Evolutionary conservation across 1,139 yeast species (phyloP).

Genomic region (Schizosaccharomyces versatilis): DNA sequence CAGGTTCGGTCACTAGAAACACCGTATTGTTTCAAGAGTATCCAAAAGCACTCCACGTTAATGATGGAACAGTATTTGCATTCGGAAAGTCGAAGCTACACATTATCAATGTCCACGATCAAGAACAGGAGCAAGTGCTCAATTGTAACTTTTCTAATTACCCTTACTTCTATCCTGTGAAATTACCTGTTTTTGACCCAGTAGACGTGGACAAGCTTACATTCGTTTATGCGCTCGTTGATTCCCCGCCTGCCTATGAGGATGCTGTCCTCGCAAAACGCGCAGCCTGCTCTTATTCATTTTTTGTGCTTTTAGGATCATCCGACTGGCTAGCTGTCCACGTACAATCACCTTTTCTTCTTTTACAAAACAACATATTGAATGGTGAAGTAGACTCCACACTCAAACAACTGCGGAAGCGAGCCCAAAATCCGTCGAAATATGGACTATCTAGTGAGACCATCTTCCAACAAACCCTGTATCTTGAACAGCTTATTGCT

Average conservation of each 20-base stretch:
- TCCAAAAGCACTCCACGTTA: not conserved
- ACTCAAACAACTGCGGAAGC: not conserved
- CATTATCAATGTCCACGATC: not conserved
- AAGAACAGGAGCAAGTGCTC: no score
- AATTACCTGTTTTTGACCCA: no score
- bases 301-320: no score
- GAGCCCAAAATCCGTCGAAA: not conserved
- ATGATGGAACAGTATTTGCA: not conserved
- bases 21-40: not conserved
- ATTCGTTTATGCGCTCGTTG: no score
- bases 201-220: no score
- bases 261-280: no score
- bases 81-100: not conserved
- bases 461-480: not conserved
- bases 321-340: no score
- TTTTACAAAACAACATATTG: not conserved
- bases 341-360: no score
- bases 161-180: no score
- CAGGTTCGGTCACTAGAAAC: not conserved
- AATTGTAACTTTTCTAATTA: no score
- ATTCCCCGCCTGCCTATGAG: no score
- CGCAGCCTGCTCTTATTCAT: no score
- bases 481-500: not conserved
- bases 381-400: not conserved
- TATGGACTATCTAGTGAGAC: not conserved